Evolutionary conservation across 352 stramenopile genomes (phyloP), one percentile per base, ranked within the genome.

Genomic region (Phytophthora citrophthora): DNA sequence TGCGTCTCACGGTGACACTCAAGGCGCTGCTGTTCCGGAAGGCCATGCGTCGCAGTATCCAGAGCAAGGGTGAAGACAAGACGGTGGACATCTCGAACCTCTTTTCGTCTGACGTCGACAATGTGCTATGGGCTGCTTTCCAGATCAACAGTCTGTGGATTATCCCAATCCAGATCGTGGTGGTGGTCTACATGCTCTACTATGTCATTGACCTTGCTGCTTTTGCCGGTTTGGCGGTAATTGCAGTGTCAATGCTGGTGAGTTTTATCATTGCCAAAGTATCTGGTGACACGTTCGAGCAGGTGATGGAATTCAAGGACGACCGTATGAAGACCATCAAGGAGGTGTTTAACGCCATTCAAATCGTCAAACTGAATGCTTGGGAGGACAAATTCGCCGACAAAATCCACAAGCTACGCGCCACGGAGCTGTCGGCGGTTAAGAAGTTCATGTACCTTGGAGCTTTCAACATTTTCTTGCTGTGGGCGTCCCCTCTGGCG

Each of bases 301-400:
- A 70, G 10, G 59, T 98, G 3, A 96, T 98, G 80, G 68, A 68
- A 41, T 61, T 76, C 39, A 96, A 94, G 29, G 96, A 99, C 65
- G 58, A 73, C 15, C 85, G 96, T 8, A 84, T 98, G 46, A 93
- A 97, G 61, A 34, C 90, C 0, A 92, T 97, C 40, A 97, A 91
- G 55, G 95, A 99, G 67, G 83, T 96, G 0, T 77, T 98, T 18
- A 72, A 80, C 23, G 82, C 90, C n/a, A 98, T 98, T 60, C 93
- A 98, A 68, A 87, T 98, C 46, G 92, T 99, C 64, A 99, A 99
- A 62, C 66, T 99, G 1, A 97, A 98, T 59, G 88, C 82, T 0
- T 98, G 90, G 89, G 93, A 97, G 53, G 38, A 56, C 31, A 84
- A 89, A 9, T 96, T 97, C 71, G 68, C 73, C 5, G 87, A 87